Conservation (phyloP, 73 alveolate species). For the Paramecium caudatum region DNA sequence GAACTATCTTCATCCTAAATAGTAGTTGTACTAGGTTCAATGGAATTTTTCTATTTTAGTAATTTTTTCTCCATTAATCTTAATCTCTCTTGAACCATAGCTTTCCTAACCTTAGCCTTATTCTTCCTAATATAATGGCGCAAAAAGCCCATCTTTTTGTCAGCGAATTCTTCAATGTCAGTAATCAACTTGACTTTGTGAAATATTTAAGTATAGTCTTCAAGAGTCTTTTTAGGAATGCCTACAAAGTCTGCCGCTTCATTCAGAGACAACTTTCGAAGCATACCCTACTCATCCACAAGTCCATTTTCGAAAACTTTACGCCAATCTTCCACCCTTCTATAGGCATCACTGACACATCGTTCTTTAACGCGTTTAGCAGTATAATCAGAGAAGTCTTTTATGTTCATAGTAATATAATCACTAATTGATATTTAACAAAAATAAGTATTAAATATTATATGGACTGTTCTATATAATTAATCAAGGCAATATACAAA, state of each 20-base stretch:
- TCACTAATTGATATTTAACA: too few relatives aligned
- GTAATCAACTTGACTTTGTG: background rate
- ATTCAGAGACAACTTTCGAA: constrained; percentile 3
- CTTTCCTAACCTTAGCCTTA: constrained; percentile 12
- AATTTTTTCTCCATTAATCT: background rate
- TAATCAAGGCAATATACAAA: too few relatives aligned
- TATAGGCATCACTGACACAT: background rate
- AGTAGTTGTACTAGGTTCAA: background rate
- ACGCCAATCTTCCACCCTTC: constrained; percentile 36
- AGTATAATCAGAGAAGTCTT: too few relatives aligned
- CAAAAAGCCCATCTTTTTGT: constrained; percentile 55
- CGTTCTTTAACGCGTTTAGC: constrained; percentile 62
- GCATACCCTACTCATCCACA: background rate
- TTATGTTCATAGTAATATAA: too few relatives aligned
- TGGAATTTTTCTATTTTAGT: background rate
- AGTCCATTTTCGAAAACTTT: background rate
- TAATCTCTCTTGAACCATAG: background rate
- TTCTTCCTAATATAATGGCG: constrained; percentile 28
- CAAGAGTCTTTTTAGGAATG: constrained; percentile 66
- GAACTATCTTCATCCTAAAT: background rate
- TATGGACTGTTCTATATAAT: too few relatives aligned
- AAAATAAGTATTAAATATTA: too few relatives aligned
- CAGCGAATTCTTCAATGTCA: background rate
- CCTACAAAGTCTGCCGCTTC: constrained; percentile 58
- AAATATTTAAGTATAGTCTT: constrained; percentile 52